phyloP scores from a whole-genome alignment of 495 filamentous ascomycete genomes.

The Trichoderma asperelloides region DNA sequence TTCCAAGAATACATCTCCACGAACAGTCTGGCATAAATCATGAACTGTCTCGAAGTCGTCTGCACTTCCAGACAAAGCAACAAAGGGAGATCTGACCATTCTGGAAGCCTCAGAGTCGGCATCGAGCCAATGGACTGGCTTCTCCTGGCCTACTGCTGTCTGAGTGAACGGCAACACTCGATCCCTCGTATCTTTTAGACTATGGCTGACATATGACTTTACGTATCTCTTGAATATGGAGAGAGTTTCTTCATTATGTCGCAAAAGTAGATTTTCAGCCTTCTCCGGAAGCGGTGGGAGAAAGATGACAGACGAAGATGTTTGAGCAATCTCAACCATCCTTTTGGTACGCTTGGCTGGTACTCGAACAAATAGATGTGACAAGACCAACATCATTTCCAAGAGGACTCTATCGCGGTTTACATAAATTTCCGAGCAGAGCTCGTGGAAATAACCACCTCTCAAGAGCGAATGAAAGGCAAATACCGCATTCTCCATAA shows the following conservation, averaged over 20 bases:
- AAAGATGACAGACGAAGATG: slow-evolving; percentile 49
- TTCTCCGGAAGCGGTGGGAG: slow-evolving; percentile 51
- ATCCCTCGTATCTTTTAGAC: slow-evolving; percentile 41
- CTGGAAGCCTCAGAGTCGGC: background rate
- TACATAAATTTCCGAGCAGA: slow-evolving; percentile 42
- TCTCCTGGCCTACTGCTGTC: slow-evolving; percentile 29
- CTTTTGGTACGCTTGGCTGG: slow-evolving; percentile 12
- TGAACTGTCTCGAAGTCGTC: slow-evolving; percentile 53
- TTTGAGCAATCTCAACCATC: slow-evolving; percentile 32
- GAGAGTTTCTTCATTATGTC: slow-evolving; percentile 56
- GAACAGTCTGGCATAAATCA: slow-evolving; percentile 53
- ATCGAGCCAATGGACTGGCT: background rate
- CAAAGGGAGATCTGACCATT: slow-evolving; percentile 52
- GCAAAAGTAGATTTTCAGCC: slow-evolving; percentile 43
- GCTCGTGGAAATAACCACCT: slow-evolving; percentile 54
- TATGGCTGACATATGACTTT: slow-evolving; percentile 54
- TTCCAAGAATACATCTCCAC: slow-evolving; percentile 63
- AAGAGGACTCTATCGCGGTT: slow-evolving; percentile 23
- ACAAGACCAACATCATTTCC: slow-evolving; percentile 56
- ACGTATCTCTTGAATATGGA: slow-evolving; percentile 59
- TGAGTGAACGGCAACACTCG: slow-evolving; percentile 49
- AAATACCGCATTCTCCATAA: slow-evolving; percentile 60
- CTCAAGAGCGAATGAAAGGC: slow-evolving; percentile 65
- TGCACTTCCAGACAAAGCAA: slow-evolving; percentile 57
- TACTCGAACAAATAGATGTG: slow-evolving; percentile 50